Conservation (phyloP, 805 yeast genomes). For the Teunomyces pallodes region DNA sequence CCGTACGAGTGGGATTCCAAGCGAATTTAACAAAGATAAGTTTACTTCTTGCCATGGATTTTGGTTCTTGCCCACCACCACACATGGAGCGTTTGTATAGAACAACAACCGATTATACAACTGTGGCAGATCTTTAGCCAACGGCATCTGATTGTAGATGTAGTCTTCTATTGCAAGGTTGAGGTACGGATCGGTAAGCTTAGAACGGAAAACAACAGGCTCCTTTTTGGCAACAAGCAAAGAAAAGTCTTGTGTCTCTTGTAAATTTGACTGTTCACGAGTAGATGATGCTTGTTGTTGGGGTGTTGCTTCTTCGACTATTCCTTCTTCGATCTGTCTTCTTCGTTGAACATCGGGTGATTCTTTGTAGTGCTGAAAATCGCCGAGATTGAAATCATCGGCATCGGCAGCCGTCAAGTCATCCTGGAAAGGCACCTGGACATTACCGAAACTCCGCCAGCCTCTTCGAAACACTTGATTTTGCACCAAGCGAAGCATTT, state of each 20-base stretch:
- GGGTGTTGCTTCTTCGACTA: neutral
- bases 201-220: conserved; percentile 61
- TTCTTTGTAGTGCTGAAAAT: conserved; percentile 34
- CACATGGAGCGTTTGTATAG: conserved; percentile 77
- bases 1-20: conserved; percentile 66
- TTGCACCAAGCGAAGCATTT: conserved; percentile 1
- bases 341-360: conserved; percentile 1
- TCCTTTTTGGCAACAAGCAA: conserved; percentile 6
- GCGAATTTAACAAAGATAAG: conserved; percentile 47
- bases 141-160: conserved; percentile 64
- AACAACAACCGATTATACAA: conserved; percentile 58
- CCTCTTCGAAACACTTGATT: neutral
- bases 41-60: conserved; percentile 90
- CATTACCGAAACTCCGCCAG: conserved; percentile 9
- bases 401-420: conserved; percentile 32
- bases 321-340: neutral
- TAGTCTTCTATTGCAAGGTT: conserved; percentile 84
- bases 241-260: neutral
- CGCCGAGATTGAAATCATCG: conserved; percentile 37
- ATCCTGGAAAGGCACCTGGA: conserved; percentile 38
- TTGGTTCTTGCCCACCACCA: conserved; percentile 95
- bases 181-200: conserved; percentile 60
- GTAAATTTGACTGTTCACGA: no score
- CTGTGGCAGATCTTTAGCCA: conserved; percentile 11
- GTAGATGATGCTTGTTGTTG: conserved; percentile 4